phyloP scores from a whole-genome alignment of 1,139 yeast species.

The Lizanozyma gosingica region DNA sequence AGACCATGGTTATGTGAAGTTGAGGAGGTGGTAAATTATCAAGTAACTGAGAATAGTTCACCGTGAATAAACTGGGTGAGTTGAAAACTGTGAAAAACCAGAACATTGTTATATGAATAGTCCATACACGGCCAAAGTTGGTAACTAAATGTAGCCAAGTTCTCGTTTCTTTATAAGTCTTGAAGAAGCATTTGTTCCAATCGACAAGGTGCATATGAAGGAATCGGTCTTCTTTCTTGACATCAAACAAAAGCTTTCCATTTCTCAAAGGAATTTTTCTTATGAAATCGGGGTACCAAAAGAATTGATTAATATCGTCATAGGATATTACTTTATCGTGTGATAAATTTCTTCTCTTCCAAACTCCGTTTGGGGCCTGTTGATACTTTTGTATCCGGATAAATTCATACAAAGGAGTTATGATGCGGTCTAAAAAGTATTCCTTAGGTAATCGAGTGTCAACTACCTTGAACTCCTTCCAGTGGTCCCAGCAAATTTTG shows the following conservation, averaged over 20 bases:
- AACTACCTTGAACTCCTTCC: slow-evolving; percentile 5
- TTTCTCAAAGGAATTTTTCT: slow-evolving; percentile 32
- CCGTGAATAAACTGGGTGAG: slow-evolving; percentile 46
- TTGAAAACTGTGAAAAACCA: slow-evolving; percentile 53
- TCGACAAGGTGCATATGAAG: slow-evolving; percentile 28
- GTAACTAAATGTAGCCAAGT: slow-evolving; percentile 52
- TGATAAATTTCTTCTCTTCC: slow-evolving; percentile 39
- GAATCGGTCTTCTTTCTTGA: slow-evolving; percentile 40
- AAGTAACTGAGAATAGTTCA: slow-evolving; percentile 30
- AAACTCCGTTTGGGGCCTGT: slow-evolving; percentile 24
- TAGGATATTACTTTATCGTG: slow-evolving; percentile 48
- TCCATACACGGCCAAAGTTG: slow-evolving; percentile 56
- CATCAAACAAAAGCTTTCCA: slow-evolving; percentile 27
- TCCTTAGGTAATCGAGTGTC: slow-evolving; percentile 1
- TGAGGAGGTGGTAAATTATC: slow-evolving; percentile 44
- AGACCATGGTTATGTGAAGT: slow-evolving; percentile 35
- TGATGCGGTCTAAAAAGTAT: slow-evolving; percentile 49
- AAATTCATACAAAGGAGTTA: slow-evolving; percentile 68
- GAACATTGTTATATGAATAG: slow-evolving; percentile 47
- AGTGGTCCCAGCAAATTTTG: slow-evolving; percentile 11
- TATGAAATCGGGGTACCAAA: slow-evolving; percentile 49
- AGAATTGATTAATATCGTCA: slow-evolving; percentile 56
- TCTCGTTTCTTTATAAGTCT: slow-evolving; percentile 48
- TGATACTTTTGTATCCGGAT: slow-evolving; percentile 49
- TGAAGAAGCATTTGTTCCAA: slow-evolving; percentile 45